Base-by-base conservation (phyloP, 192 early-diverging fungal genomes). In the Rhizophagus prolifer region DNA sequence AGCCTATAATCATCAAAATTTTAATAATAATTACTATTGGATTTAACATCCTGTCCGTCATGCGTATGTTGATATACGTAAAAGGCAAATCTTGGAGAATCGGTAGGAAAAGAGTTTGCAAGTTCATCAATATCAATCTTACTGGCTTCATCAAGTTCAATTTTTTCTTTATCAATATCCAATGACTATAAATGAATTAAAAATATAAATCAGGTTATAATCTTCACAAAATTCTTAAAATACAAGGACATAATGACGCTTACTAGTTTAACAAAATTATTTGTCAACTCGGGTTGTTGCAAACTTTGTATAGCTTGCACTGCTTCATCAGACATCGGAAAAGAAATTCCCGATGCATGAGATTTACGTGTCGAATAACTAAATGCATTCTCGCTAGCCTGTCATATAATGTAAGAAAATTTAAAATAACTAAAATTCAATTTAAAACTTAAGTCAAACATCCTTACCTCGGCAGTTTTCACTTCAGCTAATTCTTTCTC, bases 401-500 rank as follows among this genome's bases (percentile, higher is more conserved):
- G 79, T 6, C 81, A 86, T 78, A 78, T 21, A 8, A 78, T 50
- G 6, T 25, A 25, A 9, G 13, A 65, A 64, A 47, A 46, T 4
- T n/a, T 38, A 38, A 38, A 38, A 0, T 0, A 38, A 0, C 7
- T 5, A 5, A 70, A 38, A 58, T 21, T 21, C 59, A 50, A 77
- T 34, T 31, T 19, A n/a, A 7, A 72, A 16, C 61, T 54, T 58
- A 50, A 54, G n/a, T 34, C 5, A 16, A 54, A 82, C 54, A 70
- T 76, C 71, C 0, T 47, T 69, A 89, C 88, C 81, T 92, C 91
- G 8, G 87, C 89, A 36, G 72, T 68, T 71, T 86, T 87, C 30
- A 94, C 82, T 63, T 89, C 88, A 73, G 87, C 86, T 73, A 92
- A 75, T 80, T 96, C 95, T 67, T 83, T 79, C 82, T 98, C 97